Base-by-base conservation (phyloP, 345 rosid species). In the Sisymbrium altissimum region DNA sequence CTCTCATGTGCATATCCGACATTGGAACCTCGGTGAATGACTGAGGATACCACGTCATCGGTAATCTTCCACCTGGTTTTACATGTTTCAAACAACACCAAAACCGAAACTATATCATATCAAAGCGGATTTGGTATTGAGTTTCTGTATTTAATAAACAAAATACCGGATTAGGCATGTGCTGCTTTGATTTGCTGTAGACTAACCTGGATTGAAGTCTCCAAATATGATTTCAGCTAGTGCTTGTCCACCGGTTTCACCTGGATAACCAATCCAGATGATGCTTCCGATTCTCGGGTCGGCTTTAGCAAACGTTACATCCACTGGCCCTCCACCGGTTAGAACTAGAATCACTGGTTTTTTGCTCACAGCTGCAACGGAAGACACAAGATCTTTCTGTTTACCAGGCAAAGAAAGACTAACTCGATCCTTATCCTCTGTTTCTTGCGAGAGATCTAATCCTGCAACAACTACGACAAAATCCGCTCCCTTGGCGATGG, bases 301-400 rank as follows among this genome's bases (percentile, higher is more conserved):
- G 33, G 44, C 66, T 80, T 91, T 71, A 44, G 96, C 96, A 25
- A 91, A 89, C 12, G 92, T 78, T 17, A 94, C 87, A 76, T 94
- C 98, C 58, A 94, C 75, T 50, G 98, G 95, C 56, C 97, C 98
- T 17, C 98, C 98, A 40, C 98, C 96, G 8, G 95, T 89, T 43
- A 94, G 91, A 75, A 94, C 93, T 46, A 94, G 86, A 85, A 94
- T 78, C 68, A 91, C 72, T 0, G 95, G 97, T 52, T 82, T 84
- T 78, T 84, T 82, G 77, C 90, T 89, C 18, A 67, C 84, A 40
- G 82, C 78, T 27, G 93, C 88, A 76, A 94, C 49, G 40, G 88
- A 84, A 67, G 88, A 80, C 36, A 94, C 87, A 15, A 94, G 83
- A 33, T 71, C 81, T 85, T 56, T 82, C 74, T 94, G 98, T 73